Conservation (phyloP, 495 filamentous ascomycete species). For the Penicillium psychrofluorescens region DNA sequence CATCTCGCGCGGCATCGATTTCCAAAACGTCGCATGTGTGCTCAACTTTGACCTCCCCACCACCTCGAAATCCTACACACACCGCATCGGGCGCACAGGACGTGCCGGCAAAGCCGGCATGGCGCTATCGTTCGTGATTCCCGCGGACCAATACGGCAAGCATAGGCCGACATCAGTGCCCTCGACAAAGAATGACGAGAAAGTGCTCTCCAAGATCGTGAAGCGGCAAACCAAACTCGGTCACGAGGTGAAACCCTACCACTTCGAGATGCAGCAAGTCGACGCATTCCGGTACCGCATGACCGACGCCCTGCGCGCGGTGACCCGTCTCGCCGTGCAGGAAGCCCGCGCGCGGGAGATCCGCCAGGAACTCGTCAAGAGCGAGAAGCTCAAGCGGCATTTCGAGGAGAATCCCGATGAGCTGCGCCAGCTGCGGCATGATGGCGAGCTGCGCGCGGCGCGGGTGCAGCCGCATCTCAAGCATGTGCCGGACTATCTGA, state of each 20-base stretch:
- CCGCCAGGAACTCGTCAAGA: slow-evolving; percentile 80
- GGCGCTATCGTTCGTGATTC: slow-evolving; percentile 89
- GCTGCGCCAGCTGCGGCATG: slow-evolving; percentile 78
- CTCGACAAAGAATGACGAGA: slow-evolving; percentile 73
- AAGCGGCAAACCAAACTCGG: slow-evolving; percentile 65
- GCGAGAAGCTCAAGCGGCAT: slow-evolving; percentile 86
- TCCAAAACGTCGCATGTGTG: slow-evolving; percentile 87
- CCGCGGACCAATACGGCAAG: slow-evolving; percentile 70
- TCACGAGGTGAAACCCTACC: slow-evolving; percentile 76
- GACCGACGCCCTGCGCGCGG: slow-evolving; percentile 75
- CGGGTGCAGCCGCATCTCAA: slow-evolving; percentile 83
- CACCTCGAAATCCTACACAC: slow-evolving; percentile 85
- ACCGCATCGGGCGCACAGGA: slow-evolving; percentile 91
- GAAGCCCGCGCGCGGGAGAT: slow-evolving; percentile 87
- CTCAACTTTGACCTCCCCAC: slow-evolving; percentile 95
- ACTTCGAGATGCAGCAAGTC: slow-evolving; percentile 89
- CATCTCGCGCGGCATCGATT: slow-evolving; percentile 90
- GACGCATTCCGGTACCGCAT: slow-evolving; percentile 93
- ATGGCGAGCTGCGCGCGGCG: slow-evolving; percentile 74
- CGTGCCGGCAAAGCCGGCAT: slow-evolving; percentile 85
- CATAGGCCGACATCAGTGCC: slow-evolving; percentile 77
- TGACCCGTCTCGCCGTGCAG: slow-evolving; percentile 76
- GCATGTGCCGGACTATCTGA: slow-evolving; percentile 90
- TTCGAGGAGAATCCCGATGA: slow-evolving; percentile 96
- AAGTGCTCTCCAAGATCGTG: slow-evolving; percentile 65